Evolutionary conservation across 176 grass and related monocot genomes (phyloP).

Genomic region (Dactylis glomerata): DNA sequence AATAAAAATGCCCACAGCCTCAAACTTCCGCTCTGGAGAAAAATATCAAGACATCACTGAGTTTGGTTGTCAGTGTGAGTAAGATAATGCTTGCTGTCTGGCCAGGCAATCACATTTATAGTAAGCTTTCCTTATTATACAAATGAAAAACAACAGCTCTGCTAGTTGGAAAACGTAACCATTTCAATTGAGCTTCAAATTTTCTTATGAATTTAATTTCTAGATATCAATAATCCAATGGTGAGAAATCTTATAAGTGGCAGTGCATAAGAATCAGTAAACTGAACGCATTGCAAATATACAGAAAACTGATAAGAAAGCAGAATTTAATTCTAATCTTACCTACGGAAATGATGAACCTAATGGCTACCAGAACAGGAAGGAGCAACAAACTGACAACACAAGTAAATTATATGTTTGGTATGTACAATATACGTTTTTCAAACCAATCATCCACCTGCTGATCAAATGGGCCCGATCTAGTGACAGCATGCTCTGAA

Average conservation of each 20-base stretch:
- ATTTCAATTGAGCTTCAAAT: background rate
- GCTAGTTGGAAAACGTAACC: background rate
- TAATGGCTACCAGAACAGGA: background rate
- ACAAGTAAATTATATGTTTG: background rate
- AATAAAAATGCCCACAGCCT: slow-evolving; percentile 89
- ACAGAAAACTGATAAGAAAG: background rate
- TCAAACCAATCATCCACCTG: background rate
- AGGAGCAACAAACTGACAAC: background rate
- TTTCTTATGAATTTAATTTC: slow-evolving; percentile 3
- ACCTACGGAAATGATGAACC: background rate
- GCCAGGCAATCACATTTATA: background rate
- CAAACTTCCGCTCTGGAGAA: slow-evolving; percentile 15
- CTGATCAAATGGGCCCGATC: background rate
- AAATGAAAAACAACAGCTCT: background rate
- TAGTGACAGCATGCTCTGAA: slow-evolving; percentile 1
- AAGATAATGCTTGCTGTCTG: background rate
- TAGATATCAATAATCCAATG: background rate
- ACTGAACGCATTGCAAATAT: background rate
- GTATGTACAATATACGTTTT: background rate
- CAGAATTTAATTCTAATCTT: background rate
- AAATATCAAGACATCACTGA: slow-evolving; percentile 20
- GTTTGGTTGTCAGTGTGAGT: background rate
- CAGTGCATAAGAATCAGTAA: background rate
- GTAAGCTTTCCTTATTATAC: background rate
- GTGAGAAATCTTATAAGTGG: background rate